Evolutionary conservation across 495 filamentous ascomycete species (phyloP).

Genomic region (Monascus purpureus): DNA sequence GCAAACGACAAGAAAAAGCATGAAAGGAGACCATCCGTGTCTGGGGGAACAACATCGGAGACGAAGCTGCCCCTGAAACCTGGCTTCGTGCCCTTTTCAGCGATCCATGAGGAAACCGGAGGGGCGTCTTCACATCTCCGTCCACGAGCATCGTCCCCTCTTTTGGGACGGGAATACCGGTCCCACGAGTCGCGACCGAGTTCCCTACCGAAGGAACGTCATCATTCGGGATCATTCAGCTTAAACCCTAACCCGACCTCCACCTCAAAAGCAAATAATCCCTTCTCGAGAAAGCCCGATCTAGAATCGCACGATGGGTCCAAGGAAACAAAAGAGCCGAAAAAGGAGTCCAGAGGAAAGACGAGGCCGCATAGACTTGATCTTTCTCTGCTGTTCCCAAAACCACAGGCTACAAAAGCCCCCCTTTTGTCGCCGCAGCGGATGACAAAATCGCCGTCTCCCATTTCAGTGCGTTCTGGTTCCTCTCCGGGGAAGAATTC

Average conservation of each 20-base stretch:
- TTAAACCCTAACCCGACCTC: constrained; percentile 25
- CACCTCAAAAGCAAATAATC: too few species aligned
- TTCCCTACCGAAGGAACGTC: constrained; percentile 16
- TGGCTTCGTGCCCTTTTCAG: not conserved
- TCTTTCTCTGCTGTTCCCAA: constrained; percentile 33
- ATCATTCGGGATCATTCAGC: constrained; percentile 22
- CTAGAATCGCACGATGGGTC: not conserved
- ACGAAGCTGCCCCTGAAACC: not conserved
- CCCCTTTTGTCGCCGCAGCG: constrained; percentile 32
- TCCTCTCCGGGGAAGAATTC: constrained; percentile 7
- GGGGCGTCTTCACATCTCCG: constrained; percentile 12
- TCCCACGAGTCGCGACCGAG: constrained; percentile 15
- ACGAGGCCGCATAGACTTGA: constrained; percentile 29
- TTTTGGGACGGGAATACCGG: constrained; percentile 25
- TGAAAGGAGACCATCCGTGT: not conserved
- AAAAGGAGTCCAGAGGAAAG: constrained; percentile 27
- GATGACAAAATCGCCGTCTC: constrained; percentile 29
- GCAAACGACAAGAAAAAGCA: not conserved
- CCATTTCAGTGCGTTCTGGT: constrained; percentile 24
- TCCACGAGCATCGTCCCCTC: constrained; percentile 30
- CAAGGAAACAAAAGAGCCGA: constrained; percentile 5
- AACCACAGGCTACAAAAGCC: constrained; percentile 17
- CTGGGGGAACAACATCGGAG: not conserved
- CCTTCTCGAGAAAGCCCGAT: not conserved
- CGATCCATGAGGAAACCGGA: not conserved